Percentiles rank a stretch among this genome's conserved stretches.
These are phyloP conservation scores for Eutrema yunnanense DNA, from an alignment of 345 rosid genomes.

Conservation along the genomic window DNA sequence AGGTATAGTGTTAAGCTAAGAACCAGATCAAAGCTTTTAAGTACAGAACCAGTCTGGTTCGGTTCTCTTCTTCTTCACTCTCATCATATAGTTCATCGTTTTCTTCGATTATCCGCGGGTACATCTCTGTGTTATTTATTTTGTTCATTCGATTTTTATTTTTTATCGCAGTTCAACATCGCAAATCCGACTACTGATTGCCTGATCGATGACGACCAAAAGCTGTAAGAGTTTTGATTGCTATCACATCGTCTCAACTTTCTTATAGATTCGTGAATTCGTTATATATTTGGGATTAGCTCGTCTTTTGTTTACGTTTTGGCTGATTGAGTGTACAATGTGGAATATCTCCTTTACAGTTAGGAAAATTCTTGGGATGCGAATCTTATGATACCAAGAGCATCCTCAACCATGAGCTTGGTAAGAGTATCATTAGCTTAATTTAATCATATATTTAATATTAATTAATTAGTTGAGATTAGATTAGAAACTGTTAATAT, in stretches of 20 bases:
- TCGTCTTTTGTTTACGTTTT: background rate
- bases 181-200: slow-evolving; percentile 52
- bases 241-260: background rate
- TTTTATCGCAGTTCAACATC: slow-evolving; percentile 37
- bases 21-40: no score
- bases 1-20: no score
- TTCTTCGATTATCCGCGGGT: background rate
- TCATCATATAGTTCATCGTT: background rate
- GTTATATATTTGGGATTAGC: background rate
- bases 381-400: background rate
- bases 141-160: background rate
- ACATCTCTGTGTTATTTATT: background rate
- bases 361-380: background rate
- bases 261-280: background rate
- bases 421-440: no score
- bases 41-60: no score
- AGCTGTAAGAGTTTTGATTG: slow-evolving; percentile 30
- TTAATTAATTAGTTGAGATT: no score
- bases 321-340: background rate
- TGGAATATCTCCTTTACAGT: background rate
- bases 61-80: no score
- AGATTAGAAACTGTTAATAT: no score
- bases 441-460: no score
- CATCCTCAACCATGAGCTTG: no score
- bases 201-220: slow-evolving; percentile 51